Base-by-base conservation (phyloP, 1,284 basidiomycete species). In the Waitea zeae region DNA sequence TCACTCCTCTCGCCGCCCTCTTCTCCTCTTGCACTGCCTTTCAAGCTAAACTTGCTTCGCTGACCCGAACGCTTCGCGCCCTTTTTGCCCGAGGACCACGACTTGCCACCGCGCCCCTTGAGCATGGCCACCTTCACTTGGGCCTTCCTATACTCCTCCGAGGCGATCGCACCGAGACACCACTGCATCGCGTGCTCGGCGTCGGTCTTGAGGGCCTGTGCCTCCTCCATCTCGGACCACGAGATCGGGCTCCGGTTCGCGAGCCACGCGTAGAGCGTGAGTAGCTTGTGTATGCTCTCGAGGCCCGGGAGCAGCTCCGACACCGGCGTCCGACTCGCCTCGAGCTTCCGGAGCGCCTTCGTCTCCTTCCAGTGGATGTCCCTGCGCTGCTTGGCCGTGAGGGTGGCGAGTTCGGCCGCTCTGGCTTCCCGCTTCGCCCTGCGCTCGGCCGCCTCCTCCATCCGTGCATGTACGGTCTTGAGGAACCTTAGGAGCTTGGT, bases 231-330 rank as follows among this genome's bases (percentile, higher is more conserved):
- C 22, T 81, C 66, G 12, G 68, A 59, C 51, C 86, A 97, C 9
- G 73, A 65, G 31, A 89, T 61, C 1, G 74, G 67, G 33, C 76
- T 66, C n/a, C 92, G 73, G 53, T 74, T 79, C 15, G 66, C 65
- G 38, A 95, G 64, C 93, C 93, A 98, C 36, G 88, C 61, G 53
- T 97, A 97, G 13, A 83, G 46, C 12, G 82, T 74, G 17, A 92
- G 50, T n/a, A 72, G 57, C 45, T 82, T 80, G 55, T 97, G 92
- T 36, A 90, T 55, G 2, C 66, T 64, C 54, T 97, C 93, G 24
- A 97, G 60, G n/a, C n/a, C n/a, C n/a, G 52, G 22, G 7, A 26
- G 22, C 22, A 26, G n/a, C 22, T 7, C 46, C 33, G 46, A 42
- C 34, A 76, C 50, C 5, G 54, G 49, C 0, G 51, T 45, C 29